Percentiles rank a stretch among this genome's conserved stretches.
Evolutionary conservation across 2,329 filamentous ascomycete genomes (phyloP).

Genomic region (Ophiognomonia clavigignenti-juglandacearum): DNA sequence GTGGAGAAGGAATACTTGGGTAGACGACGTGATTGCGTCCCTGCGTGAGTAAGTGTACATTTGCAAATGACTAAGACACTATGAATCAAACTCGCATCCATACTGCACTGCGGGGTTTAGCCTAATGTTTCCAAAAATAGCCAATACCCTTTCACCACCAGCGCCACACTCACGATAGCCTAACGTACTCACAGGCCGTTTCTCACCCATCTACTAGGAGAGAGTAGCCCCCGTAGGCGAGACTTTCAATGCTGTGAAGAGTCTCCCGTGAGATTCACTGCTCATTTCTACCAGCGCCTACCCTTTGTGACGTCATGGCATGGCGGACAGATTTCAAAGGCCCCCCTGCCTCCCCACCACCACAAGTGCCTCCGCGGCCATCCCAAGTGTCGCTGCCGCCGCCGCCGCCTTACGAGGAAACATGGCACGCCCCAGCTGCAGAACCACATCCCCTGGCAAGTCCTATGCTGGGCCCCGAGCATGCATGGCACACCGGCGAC

Average conservation of each 20-base stretch:
- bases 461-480: conserved; percentile 4
- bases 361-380: not conserved
- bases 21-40: too few relatives aligned
- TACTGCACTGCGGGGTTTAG: conserved; percentile 4
- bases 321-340: not conserved
- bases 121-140: too few relatives aligned
- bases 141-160: too few relatives aligned
- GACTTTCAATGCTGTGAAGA: not conserved
- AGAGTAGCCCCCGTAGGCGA: not conserved
- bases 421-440: conserved; percentile 8
- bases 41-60: too few relatives aligned
- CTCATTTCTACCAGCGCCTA: not conserved
- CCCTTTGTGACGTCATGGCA: conserved; percentile 14
- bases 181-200: not conserved
- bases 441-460: not conserved
- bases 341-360: not conserved
- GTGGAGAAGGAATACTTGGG: too few relatives aligned
- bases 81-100: too few relatives aligned
- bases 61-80: too few relatives aligned
- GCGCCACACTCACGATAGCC: too few relatives aligned
- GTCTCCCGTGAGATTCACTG: not conserved
- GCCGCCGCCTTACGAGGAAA: conserved; percentile 8
- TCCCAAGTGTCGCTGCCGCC: conserved; percentile 6
- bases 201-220: not conserved
- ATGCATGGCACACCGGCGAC: conserved; percentile 26